Evolutionary conservation across 1,284 basidiomycete species (phyloP).

Genomic region (Kalmanozyma brasiliensis): DNA sequence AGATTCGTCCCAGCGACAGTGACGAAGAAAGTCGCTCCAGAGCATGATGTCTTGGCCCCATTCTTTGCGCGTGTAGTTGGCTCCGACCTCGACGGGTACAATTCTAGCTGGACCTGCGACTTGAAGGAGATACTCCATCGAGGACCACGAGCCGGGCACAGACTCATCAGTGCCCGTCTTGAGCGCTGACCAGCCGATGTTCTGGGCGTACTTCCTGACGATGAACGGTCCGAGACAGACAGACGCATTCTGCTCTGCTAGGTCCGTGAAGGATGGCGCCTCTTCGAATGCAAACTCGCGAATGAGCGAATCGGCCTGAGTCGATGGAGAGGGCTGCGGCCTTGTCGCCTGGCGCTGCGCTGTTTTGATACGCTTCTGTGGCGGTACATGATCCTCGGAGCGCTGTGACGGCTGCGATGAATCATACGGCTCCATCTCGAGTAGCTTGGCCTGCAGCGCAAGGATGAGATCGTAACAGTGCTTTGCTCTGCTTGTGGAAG

Average conservation of each 20-base stretch:
- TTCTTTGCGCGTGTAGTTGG: constrained; percentile 80
- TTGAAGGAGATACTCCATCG: constrained; percentile 25
- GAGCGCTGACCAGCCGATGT: constrained; percentile 77
- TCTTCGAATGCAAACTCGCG: constrained; percentile 15
- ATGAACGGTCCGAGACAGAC: constrained; percentile 75
- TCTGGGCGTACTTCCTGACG: constrained; percentile 72
- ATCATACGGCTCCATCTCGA: neutral
- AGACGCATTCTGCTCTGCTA: constrained; percentile 5
- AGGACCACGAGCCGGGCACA: constrained; percentile 69
- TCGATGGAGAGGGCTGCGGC: neutral
- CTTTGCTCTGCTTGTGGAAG: constrained; percentile 14
- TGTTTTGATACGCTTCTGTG: constrained; percentile 8
- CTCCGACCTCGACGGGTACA: constrained; percentile 89
- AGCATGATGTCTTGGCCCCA: constrained; percentile 85
- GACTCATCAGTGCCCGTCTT: constrained; percentile 70
- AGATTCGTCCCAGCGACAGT: constrained; percentile 70
- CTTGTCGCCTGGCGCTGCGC: neutral
- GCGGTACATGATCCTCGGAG: neutral
- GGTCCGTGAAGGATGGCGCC: constrained; percentile 32
- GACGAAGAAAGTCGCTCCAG: constrained; percentile 80
- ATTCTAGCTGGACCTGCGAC: constrained; percentile 76
- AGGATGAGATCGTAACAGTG: constrained; percentile 66
- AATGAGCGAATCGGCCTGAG: constrained; percentile 20
- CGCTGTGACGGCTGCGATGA: neutral
- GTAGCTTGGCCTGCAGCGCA: constrained; percentile 51